Evolutionary conservation across 768 basidiomycete species (phyloP).

Genomic region (Leucocoprinus sp.): DNA sequence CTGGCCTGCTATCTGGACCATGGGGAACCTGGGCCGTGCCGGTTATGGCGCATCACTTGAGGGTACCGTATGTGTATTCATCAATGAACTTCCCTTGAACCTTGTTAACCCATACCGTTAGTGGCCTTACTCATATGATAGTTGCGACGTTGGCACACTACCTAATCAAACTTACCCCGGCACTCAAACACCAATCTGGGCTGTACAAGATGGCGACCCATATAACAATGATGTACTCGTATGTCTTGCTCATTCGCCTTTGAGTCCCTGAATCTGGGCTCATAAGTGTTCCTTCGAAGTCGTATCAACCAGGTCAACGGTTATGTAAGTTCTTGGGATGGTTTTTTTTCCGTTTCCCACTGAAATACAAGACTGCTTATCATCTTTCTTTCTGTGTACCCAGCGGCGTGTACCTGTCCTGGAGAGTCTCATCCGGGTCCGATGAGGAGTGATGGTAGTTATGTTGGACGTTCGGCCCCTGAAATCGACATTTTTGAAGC

Average conservation of each 20-base stretch:
- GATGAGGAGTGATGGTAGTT: conserved; percentile 37
- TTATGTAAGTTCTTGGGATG: conserved; percentile 18
- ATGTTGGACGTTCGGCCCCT: conserved; percentile 52
- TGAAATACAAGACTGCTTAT: background rate
- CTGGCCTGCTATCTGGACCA: conserved; percentile 79
- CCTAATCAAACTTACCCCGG: conserved; percentile 70
- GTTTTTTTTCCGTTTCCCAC: no score
- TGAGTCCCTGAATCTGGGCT: background rate
- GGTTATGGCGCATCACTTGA: conserved; percentile 29
- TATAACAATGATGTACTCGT: conserved; percentile 29
- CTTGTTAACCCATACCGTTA: background rate
- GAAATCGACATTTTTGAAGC: conserved; percentile 67
- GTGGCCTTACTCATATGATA: conserved; percentile 66
- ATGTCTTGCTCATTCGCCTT: conserved; percentile 6
- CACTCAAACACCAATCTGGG: conserved; percentile 34
- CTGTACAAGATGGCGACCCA: conserved; percentile 32
- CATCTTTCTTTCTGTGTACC: background rate
- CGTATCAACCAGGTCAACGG: conserved; percentile 62
- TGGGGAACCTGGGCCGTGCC: conserved; percentile 58
- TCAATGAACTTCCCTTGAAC: background rate
- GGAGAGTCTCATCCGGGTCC: conserved; percentile 35
- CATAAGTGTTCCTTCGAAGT: conserved; percentile 21
- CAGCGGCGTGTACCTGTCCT: conserved; percentile 32
- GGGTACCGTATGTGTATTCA: conserved; percentile 35
- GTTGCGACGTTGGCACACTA: conserved; percentile 75